Base-by-base conservation (phyloP, 2,329 filamentous ascomycete genomes). In the Monosporascus sp. region DNA sequence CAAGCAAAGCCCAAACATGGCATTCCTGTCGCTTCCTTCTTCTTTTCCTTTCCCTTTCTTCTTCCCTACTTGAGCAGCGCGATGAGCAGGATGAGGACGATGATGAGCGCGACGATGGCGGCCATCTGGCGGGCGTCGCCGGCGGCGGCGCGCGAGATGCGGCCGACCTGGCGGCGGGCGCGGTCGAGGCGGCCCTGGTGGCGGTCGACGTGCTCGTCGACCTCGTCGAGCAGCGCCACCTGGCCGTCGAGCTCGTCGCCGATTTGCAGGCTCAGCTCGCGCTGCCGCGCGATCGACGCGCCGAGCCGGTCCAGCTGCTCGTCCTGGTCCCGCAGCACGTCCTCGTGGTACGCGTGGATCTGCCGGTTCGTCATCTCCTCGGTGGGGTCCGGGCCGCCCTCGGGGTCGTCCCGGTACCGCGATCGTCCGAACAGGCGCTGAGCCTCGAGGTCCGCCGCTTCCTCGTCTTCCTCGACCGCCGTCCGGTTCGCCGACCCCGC, bases 231-330 rank as follows among this genome's bases (percentile, higher is more conserved):
- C 77, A 99, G 78, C 61, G 87, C 80, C 38, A 95, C 88, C 65
- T 99, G 94, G 61, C 85, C 87, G 63, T 97, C 94, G 37, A 99
- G 79, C 77, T 99, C 94, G 68, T 97, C 89, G 31, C 94, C 93
- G 64, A 99, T 97, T 74, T 94, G 90, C 75, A 97, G 95, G 67
- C 88, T 92, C 56, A 99, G 78, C 74, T 97, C 90, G 48, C 95
- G 80, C 75, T 97, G 94, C 39, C 94, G 83, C 4, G 89, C 82
- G 61, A 99, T 97, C 53, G 84, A 90, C 64, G 85, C 83, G n/a
- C 92, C 90, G 4, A 99, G 76, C 9, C 81, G 79, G 68, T 97
- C 93, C n/a, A 99, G 80, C 69, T 96, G 91, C 59, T 89, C 88
- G 67, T 99, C 94, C 72, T 99, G 94, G 57, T 97, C 86, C n/a